Evolutionary conservation across 768 basidiomycete genomes (phyloP), one percentile per base, ranked within the genome.

Genomic region (Botryobasidium botryosum): DNA sequence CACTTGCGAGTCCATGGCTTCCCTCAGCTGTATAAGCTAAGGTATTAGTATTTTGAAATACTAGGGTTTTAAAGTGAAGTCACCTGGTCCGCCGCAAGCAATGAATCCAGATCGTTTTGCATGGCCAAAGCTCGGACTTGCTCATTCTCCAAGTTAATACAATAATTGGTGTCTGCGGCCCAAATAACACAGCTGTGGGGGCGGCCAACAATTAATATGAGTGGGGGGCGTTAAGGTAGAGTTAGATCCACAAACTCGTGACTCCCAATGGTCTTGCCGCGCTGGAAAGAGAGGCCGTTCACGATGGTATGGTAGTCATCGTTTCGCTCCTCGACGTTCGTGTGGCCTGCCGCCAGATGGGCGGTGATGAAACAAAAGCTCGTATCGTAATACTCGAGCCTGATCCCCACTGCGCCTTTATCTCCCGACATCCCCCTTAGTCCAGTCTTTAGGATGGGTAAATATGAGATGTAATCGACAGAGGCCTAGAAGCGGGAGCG

Each of bases 151-250:
- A 94, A 65, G 48, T 85, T 74, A 46, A 97, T 78, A 18, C 94
- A 81, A 58, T 97, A 99, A 57, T 99, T 99, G 40, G 83, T 82
- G 60, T 99, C 94, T 7, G 82, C 91, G 6, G 88, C 67, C 88
- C 91, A 97, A 35, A 97, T 69, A 27, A 96, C 69, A 58, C 90
- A 83, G 46, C 92, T 97, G 53, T n/a, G n/a, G n/a, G n/a, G n/a
- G n/a, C n/a, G n/a, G n/a, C n/a, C n/a, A 18, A 35, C 24, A 18
- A 28, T 7, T 1, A 40, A 27, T 18, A 18, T n/a, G 6, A 26
- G 25, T 20, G 13, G 41, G 41, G n/a, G 15, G 13, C 26, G 37
- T 10, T 15, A 31, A 23, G 23, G 29, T n/a, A 18, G n/a, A n/a
- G n/a, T n/a, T n/a, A n/a, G 3, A 5, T 1, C n/a, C 27, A 18